These are phyloP conservation scores for Vitis labrusca DNA, from an alignment of 164 flowering plant species.

Conservation along the genomic window DNA sequence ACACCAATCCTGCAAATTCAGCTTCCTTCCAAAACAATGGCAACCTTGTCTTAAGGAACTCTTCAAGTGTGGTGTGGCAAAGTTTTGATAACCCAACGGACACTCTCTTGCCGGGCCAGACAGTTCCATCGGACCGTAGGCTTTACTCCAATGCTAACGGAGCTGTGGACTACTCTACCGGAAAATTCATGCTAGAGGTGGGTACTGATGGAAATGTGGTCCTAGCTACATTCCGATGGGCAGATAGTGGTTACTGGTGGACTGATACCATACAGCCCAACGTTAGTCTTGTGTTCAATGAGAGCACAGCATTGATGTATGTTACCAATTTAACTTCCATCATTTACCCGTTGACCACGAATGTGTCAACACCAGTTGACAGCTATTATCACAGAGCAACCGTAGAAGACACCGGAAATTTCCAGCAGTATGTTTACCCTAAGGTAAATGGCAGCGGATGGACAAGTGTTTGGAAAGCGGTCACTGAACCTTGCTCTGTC, in stretches of 20 bases:
- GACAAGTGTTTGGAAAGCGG: conserved; percentile 11
- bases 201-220: conserved; percentile 18
- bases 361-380: conserved; percentile 10
- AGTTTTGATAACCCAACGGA: conserved; percentile 21
- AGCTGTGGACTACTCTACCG: conserved; percentile 21
- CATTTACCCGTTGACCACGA: neutral
- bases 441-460: conserved; percentile 14
- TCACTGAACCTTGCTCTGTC: conserved; percentile 17
- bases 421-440: conserved; percentile 13
- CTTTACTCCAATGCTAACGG: conserved; percentile 20
- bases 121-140: conserved; percentile 5
- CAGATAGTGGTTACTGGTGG: conserved; percentile 18
- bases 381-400: conserved; percentile 21
- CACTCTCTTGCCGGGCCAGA: conserved; percentile 19
- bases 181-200: conserved; percentile 15
- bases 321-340: neutral
- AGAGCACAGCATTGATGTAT: conserved; percentile 7
- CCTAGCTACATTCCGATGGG: conserved; percentile 13
- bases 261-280: conserved; percentile 1
- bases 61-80: conserved; percentile 13
- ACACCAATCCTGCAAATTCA: neutral
- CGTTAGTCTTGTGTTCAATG: conserved; percentile 13
- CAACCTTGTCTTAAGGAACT: conserved; percentile 14
- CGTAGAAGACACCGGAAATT: conserved; percentile 17
- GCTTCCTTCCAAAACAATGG: conserved; percentile 16